phyloP scores from a whole-genome alignment of 192 early-diverging fungal genomes.

The Rhizoclosmatium globosum region DNA sequence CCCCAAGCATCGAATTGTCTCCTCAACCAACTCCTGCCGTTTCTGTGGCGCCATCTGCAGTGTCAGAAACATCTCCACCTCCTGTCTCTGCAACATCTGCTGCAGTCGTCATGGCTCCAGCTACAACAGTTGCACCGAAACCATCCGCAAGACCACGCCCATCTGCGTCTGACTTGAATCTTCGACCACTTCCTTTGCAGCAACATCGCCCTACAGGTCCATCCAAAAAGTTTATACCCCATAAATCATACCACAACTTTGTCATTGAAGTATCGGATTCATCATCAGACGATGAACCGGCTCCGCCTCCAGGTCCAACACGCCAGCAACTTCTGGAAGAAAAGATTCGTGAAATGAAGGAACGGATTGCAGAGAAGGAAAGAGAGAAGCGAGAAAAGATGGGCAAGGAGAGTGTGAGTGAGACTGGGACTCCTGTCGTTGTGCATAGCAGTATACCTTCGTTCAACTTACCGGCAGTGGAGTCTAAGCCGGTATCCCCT shows the following conservation, averaged over 20 bases:
- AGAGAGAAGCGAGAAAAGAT: background rate
- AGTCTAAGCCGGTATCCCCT: too few species aligned
- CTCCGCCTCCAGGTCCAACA: background rate
- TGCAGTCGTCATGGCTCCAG: too few species aligned
- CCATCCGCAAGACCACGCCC: background rate
- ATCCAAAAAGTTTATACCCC: background rate
- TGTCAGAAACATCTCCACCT: background rate
- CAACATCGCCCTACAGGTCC: background rate
- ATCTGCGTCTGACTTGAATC: background rate
- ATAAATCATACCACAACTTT: slow-evolving; percentile 2
- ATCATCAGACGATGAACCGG: background rate
- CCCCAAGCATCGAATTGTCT: background rate
- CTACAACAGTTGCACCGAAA: too few species aligned
- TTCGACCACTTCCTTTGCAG: background rate
- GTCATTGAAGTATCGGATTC: background rate
- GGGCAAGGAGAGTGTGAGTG: too few species aligned
- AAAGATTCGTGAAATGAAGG: slow-evolving; percentile 17
- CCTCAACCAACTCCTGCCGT: background rate
- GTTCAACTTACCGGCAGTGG: too few species aligned
- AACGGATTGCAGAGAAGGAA: slow-evolving; percentile 10
- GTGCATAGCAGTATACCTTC: too few species aligned
- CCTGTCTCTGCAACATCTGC: too few species aligned
- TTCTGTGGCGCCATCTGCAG: background rate
- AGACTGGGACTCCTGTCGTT: too few species aligned
- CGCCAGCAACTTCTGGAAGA: background rate